Conservation (phyloP, 2,329 filamentous ascomycete genomes). For the Dactylonectria macrodidyma region DNA sequence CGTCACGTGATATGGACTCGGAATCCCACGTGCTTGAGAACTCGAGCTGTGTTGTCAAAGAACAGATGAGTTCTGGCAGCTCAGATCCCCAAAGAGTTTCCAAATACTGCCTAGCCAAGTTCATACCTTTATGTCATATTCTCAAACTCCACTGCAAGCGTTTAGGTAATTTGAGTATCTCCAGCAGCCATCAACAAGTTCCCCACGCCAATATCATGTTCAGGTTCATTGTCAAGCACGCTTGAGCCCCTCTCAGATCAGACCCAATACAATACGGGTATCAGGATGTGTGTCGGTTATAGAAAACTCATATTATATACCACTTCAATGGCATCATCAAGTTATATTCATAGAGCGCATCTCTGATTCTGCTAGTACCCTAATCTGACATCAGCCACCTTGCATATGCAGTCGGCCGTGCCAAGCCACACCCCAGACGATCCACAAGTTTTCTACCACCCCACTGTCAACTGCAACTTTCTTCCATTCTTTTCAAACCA, state of each 20-base stretch:
- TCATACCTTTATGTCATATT: too few species aligned
- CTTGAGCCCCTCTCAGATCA: not conserved
- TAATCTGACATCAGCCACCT: constrained; percentile 1
- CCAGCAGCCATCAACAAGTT: too few species aligned
- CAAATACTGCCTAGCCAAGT: too few species aligned
- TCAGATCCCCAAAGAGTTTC: too few species aligned
- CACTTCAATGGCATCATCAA: too few species aligned
- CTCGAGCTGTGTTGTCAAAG: not conserved
- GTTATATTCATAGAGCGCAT: not conserved
- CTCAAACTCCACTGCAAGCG: too few species aligned
- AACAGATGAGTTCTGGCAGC: not conserved
- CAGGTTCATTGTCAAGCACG: not conserved
- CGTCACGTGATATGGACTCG: constrained; percentile 17
- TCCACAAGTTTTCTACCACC: constrained; percentile 40
- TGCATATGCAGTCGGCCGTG: constrained; percentile 30
- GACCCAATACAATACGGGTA: not conserved
- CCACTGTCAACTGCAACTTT: constrained; percentile 17
- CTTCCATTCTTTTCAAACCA: constrained; percentile 18
- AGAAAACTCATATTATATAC: too few species aligned
- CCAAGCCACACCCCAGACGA: constrained; percentile 36
- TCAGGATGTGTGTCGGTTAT: not conserved
- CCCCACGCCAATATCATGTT: not conserved
- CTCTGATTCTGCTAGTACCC: not conserved
- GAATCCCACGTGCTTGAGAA: not conserved
- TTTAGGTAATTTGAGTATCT: too few species aligned